Evolutionary conservation across 306 rosid genomes (phyloP), one percentile per base, ranked within the genome.

Genomic region (Castanospermum australe): DNA sequence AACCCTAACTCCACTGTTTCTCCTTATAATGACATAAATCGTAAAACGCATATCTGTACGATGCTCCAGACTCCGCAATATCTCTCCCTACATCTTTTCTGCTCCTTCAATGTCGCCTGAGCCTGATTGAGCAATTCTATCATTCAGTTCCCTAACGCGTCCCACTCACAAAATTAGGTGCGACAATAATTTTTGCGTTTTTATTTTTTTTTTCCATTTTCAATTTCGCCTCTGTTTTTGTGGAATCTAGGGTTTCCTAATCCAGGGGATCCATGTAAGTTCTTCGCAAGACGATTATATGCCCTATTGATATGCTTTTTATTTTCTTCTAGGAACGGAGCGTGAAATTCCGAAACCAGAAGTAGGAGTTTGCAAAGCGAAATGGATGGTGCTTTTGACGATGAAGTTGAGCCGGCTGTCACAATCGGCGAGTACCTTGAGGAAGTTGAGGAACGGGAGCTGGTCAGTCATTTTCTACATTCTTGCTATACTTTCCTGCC

Each of bases 371-470:
- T 67, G 13, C 25, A 0, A n/a, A 30, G 65, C 10, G 71, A 71
- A 75, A 94, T 94, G 98, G 91, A 90, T 6, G 79, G 54, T 74
- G 35, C 84, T 5, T 91, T 89, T 70, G 97, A 85, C 25, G 97
- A 94, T 63, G 98, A 89, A 50, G 85, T 85, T 24, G 98, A 90
- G 56, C 88, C 85, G 55, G 86, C 97, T 0, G 72, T 91, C 57
- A 87, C 99, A 18, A 88, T 96, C 74, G 59, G 83, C 44, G 99
- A 96, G 89, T 96, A 93, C 73, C 91, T 96, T 2, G 67, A 93
- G 62, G 93, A 84, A 71, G 91, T 90, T 36, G 99, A 96, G 88
- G 97, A 96, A 11, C 92, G 86, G 62, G 99, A 96, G 78, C 90
- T 96, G 94, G 99, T 93, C 17, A 24, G 76, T 73, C 42, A 14